Base-by-base conservation (phyloP, 2,329 filamentous ascomycete species). In the Diaporthe vexans region DNA sequence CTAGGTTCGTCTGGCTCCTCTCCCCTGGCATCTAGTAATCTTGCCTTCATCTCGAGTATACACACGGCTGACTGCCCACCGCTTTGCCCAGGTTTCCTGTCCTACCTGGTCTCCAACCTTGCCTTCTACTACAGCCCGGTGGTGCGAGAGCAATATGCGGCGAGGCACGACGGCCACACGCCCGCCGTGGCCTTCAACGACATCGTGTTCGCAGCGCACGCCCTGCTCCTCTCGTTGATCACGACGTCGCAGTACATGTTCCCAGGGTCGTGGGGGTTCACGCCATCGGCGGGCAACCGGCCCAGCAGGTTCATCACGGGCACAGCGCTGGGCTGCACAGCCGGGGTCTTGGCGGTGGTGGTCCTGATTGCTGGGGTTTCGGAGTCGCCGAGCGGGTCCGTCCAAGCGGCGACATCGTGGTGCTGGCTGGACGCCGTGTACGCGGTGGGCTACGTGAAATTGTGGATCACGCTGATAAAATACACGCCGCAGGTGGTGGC, bases 111-210 rank as follows among this genome's bases (percentile, higher is more conserved):
- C 51, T 97, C 93, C 77, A 97, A 94, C 65, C 82, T 87, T 11
- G 87, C 91, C 1, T 94, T 98, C 80, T 91, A 96, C 78, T 97
- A 91, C 84, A 97, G 95, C 24, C 88, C 94, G 2, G 84, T 91
- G 19, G 93, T 98, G 73, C 93, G 94, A 71, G 83, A 86, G 48
- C 94, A 98, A 82, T 99, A 99, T 86, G 95, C 95, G 29, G 88
- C 90, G 24, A 92, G 97, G 75, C 91, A 98, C 83, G 83, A 89
- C 59, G 91, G 92, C 6, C 91, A 94, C 10, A 90, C 93, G 57
- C 95, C 96, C 4, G 97, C 95, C 0, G 95, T 98, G 40, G 91
- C 93, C 72, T 90, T 94, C 84, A 98, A 98, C 84, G 97, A 99
- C 84, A 89, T 98, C 74, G 90, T 92, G 19, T 98, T 98, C 82